Evolutionary conservation across 257 asterid genomes (phyloP).

Genomic region (Solanum ahanhuiri): DNA sequence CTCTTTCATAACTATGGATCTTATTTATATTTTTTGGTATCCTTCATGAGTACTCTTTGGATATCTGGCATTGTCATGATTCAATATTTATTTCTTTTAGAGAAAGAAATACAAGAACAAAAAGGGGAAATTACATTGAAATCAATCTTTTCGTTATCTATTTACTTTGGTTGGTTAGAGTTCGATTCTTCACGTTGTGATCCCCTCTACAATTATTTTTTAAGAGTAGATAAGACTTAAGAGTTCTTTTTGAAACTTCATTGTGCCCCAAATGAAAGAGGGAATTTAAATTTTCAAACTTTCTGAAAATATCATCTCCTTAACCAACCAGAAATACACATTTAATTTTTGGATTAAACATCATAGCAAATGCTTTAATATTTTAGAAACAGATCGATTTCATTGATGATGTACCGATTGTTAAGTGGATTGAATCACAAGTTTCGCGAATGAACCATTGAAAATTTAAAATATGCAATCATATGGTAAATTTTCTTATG

Average conservation of each 20-base stretch:
- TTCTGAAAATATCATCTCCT: too few relatives aligned
- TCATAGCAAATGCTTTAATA: too few relatives aligned
- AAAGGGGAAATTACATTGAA: not conserved
- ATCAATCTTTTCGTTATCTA: not conserved
- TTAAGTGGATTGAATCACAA: not conserved
- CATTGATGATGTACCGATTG: not conserved
- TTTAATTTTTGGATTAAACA: too few relatives aligned
- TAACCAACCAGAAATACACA: too few relatives aligned
- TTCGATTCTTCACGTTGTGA: not conserved
- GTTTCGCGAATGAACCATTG: too few relatives aligned
- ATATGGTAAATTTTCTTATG: not conserved
- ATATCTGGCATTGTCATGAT: not conserved
- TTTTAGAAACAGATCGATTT: not conserved
- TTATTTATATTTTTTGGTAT: not conserved
- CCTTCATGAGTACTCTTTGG: not conserved
- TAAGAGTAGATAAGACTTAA: not conserved
- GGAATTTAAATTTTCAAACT: too few relatives aligned
- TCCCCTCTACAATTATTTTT: not conserved
- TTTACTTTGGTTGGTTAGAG: not conserved
- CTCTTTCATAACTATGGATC: not conserved
- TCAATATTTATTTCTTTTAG: not conserved
- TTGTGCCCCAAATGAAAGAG: too few relatives aligned
- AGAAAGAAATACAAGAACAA: not conserved
- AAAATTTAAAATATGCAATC: not conserved
- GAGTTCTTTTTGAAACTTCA: too few relatives aligned